Conservation (phyloP, 2,329 filamentous ascomycete genomes). For the Trichophaea hybrida region DNA sequence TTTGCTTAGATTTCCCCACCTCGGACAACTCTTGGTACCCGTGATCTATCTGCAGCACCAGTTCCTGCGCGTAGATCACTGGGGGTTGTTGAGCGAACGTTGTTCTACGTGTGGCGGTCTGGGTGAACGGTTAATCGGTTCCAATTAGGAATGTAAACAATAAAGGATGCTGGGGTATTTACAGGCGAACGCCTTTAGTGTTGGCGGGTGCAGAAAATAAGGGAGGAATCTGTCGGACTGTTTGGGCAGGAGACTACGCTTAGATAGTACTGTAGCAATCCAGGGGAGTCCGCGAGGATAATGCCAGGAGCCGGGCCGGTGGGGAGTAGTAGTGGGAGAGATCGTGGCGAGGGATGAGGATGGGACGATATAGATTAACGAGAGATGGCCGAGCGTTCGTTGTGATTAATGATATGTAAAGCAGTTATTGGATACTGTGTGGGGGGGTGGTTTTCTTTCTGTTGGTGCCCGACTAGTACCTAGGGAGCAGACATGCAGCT, state of each 20-base stretch:
- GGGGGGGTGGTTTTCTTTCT: not conserved
- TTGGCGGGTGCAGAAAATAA: not conserved
- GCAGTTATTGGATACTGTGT: not conserved
- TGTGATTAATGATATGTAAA: not conserved
- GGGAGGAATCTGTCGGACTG: not conserved
- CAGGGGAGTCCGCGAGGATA: not conserved
- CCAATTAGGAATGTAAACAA: slow-evolving; percentile 11
- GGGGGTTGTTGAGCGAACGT: slow-evolving; percentile 7
- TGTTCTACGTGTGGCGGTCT: slow-evolving; percentile 6
- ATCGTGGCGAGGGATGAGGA: not conserved
- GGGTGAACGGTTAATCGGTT: slow-evolving; percentile 19
- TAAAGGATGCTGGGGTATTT: not conserved
- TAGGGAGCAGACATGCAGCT: not conserved
- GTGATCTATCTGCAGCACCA: slow-evolving; percentile 22
- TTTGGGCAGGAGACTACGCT: not conserved
- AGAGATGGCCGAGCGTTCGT: not conserved
- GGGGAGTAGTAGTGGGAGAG: not conserved
- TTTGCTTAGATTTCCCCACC: slow-evolving; percentile 17
- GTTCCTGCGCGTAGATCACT: slow-evolving; percentile 24
- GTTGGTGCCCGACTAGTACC: not conserved
- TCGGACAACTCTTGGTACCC: slow-evolving; percentile 16
- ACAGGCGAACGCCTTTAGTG: not conserved
- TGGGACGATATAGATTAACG: not conserved
- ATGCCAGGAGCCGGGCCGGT: not conserved
- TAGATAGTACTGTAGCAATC: not conserved